Conservation (phyloP, 768 basidiomycete species). For the Pisolithus marmoratus region DNA sequence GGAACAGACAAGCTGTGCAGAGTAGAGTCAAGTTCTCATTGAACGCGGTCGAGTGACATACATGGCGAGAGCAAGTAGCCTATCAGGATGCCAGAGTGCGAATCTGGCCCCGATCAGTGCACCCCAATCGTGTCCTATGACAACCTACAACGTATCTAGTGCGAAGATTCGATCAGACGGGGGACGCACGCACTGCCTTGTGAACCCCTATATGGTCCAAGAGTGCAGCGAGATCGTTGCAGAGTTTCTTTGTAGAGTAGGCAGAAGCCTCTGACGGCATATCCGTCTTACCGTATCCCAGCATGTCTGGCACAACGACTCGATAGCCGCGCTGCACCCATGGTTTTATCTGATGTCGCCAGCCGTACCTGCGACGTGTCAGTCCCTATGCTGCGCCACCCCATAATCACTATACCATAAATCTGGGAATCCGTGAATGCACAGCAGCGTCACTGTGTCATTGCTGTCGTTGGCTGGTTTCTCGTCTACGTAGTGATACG, state of each 20-base stretch:
- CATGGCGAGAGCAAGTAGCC: slow-evolving; percentile 55
- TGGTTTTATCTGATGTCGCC: slow-evolving; percentile 67
- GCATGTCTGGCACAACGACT: slow-evolving; percentile 46
- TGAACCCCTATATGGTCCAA: slow-evolving; percentile 49
- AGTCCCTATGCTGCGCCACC: too few relatives aligned
- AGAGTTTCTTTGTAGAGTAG: slow-evolving; percentile 56
- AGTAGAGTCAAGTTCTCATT: slow-evolving; percentile 2
- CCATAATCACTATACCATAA: slow-evolving; percentile 28
- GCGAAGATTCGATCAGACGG: background rate
- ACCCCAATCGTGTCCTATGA: slow-evolving; percentile 85
- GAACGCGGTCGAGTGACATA: slow-evolving; percentile 28
- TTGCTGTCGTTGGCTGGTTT: slow-evolving; percentile 38
- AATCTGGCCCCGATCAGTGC: slow-evolving; percentile 57
- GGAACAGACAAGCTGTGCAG: slow-evolving; percentile 56
- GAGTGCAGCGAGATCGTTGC: slow-evolving; percentile 59
- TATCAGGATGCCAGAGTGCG: slow-evolving; percentile 66
- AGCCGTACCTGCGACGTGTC: slow-evolving; percentile 51
- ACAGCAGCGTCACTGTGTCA: slow-evolving; percentile 49
- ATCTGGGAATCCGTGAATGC: slow-evolving; percentile 80
- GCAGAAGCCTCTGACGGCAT: slow-evolving; percentile 49
- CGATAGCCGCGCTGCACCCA: slow-evolving; percentile 61
- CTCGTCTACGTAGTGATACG: slow-evolving; percentile 72
- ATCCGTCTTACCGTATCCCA: slow-evolving; percentile 62
- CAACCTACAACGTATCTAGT: slow-evolving; percentile 33
- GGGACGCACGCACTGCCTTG: slow-evolving; percentile 43